Evolutionary conservation across 768 basidiomycete species (phyloP).

Genomic region (Nidularia pulvinata): DNA sequence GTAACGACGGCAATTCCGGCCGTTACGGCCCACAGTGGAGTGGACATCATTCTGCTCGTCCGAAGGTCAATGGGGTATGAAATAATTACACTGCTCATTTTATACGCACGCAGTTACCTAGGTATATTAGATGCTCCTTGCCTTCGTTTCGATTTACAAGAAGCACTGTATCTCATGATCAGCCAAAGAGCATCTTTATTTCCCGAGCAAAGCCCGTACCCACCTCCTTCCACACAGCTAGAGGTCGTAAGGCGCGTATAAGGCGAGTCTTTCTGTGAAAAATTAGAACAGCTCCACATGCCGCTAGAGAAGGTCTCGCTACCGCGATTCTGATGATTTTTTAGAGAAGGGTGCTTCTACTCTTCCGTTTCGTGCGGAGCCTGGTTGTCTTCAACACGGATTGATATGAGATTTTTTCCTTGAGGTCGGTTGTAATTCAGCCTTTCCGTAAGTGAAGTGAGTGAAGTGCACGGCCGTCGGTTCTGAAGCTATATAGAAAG

Average conservation of each 20-base stretch:
- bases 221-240: not conserved
- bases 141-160: not conserved
- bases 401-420: no score
- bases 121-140: no score
- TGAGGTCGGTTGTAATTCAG: no score
- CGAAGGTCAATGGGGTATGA: slow-evolving; percentile 1
- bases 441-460: no score
- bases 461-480: no score
- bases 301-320: not conserved
- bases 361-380: no score
- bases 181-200: slow-evolving; percentile 1
- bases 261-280: slow-evolving; percentile 9
- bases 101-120: no score
- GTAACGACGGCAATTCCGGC: slow-evolving; percentile 8
- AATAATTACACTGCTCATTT: no score
- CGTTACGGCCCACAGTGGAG: slow-evolving; percentile 15
- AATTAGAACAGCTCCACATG: slow-evolving; percentile 11
- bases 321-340: not conserved
- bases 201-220: slow-evolving; percentile 14
- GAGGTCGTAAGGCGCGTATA: slow-evolving; percentile 4
- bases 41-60: slow-evolving; percentile 14
- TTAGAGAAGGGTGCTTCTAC: no score
- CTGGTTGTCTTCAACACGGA: no score
- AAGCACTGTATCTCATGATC: slow-evolving; percentile 5
- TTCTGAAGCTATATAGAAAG: no score